A percentile compares a stretch with the other conserved stretches of the same genome.
Evolutionary conservation across 2,329 filamentous ascomycete genomes (phyloP).

Genomic region (Fusarium palustre): DNA sequence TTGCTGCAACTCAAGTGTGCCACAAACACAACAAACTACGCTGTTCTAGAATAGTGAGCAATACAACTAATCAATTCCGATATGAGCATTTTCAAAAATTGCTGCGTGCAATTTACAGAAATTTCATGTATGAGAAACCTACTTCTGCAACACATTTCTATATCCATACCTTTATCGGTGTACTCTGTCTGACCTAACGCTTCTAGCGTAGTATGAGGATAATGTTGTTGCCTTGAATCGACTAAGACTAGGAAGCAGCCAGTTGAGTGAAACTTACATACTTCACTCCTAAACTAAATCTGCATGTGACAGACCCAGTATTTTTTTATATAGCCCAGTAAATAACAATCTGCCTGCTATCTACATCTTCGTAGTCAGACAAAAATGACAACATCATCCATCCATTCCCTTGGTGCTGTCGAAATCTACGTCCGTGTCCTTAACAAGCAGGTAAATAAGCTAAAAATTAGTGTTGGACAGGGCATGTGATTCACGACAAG

Average conservation of each 20-base stretch:
- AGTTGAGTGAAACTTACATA: background rate
- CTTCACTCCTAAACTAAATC: background rate
- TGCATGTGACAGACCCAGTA: background rate
- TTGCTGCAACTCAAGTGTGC: background rate
- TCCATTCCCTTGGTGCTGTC: background rate
- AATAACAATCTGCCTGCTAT: background rate
- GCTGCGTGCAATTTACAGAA: background rate
- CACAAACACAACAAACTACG: background rate
- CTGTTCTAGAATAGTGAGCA: background rate
- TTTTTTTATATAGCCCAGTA: background rate
- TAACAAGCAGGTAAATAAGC: background rate
- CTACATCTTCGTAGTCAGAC: background rate
- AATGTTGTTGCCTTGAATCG: background rate
- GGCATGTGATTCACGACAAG: background rate
- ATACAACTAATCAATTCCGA: background rate
- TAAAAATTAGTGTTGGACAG: background rate
- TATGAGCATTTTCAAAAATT: constrained; percentile 10
- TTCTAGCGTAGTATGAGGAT: too few species aligned
- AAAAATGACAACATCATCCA: background rate
- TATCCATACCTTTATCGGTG: background rate
- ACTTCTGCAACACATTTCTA: background rate
- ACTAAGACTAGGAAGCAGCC: too few species aligned
- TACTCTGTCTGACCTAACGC: background rate
- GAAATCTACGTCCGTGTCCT: background rate
- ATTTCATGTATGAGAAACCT: background rate